phyloP scores from a whole-genome alignment of 2,329 filamentous ascomycete species.

The Colletotrichum salicis region DNA sequence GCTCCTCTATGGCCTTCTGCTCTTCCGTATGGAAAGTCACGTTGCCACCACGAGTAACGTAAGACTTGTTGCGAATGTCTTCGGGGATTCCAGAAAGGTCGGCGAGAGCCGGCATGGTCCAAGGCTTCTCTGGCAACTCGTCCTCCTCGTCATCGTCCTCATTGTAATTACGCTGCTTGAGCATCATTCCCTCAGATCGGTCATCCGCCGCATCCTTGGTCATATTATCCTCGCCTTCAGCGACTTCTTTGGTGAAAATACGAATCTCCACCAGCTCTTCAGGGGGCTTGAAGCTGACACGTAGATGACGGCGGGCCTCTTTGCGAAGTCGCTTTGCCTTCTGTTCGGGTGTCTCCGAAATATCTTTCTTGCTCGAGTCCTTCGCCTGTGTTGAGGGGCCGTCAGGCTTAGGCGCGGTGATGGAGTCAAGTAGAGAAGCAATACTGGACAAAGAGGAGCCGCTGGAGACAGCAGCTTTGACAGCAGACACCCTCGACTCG shows the following conservation, averaged over 20 bases:
- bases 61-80: conserved; percentile 59
- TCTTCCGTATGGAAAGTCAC: conserved; percentile 64
- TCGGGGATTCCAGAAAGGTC: conserved; percentile 60
- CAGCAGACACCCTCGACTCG: conserved; percentile 39
- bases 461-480: conserved; percentile 45
- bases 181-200: conserved; percentile 76
- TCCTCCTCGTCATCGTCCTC: conserved; percentile 67
- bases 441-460: conserved; percentile 59
- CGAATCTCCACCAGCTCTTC: conserved; percentile 73
- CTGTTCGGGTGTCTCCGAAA: conserved; percentile 75
- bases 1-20: conserved; percentile 64
- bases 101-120: conserved; percentile 59
- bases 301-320: conserved; percentile 75
- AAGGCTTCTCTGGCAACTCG: conserved; percentile 63
- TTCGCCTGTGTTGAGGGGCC: conserved; percentile 63
- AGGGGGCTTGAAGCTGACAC: conserved; percentile 77
- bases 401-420: conserved; percentile 56
- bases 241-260: conserved; percentile 77
- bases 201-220: conserved; percentile 78
- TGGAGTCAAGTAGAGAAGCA: conserved; percentile 64
- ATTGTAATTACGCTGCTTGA: conserved; percentile 63
- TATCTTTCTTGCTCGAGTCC: conserved; percentile 49
- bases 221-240: conserved; percentile 76
- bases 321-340: conserved; percentile 76
- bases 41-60: conserved; percentile 64